Evolutionary conservation across 139 green algal species (phyloP).

Genomic region (Chlamydomonas eustigma): DNA sequence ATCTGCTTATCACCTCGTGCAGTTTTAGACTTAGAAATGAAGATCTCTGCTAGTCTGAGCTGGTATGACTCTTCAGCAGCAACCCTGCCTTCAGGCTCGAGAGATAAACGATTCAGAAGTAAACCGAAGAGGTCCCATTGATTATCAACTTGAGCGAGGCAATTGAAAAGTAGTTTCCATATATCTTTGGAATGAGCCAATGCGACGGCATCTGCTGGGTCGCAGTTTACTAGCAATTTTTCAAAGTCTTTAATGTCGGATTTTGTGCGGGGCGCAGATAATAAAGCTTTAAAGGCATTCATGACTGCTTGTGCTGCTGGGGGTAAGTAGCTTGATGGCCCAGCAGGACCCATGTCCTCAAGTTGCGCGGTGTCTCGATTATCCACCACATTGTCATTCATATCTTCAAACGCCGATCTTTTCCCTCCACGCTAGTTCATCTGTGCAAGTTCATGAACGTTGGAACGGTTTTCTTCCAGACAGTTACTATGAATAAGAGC

Average conservation of each 20-base stretch:
- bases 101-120: not conserved
- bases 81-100: not conserved
- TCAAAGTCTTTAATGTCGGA: slow-evolving; percentile 1
- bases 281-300: not conserved
- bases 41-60: not conserved
- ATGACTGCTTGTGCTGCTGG: not conserved
- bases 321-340: too few relatives aligned
- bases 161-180: not conserved
- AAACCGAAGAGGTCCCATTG: not conserved
- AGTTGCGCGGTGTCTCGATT: too few relatives aligned
- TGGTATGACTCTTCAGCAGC: not conserved
- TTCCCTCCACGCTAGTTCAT: too few relatives aligned
- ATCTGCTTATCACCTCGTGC: not conserved
- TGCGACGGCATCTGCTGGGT: not conserved
- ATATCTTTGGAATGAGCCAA: not conserved
- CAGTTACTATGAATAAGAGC: too few relatives aligned
- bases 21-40: not conserved
- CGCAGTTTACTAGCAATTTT: not conserved
- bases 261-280: not conserved
- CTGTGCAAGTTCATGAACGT: too few relatives aligned
- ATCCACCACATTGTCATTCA: too few relatives aligned
- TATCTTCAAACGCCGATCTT: too few relatives aligned
- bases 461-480: too few relatives aligned
- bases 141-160: not conserved
- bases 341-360: too few relatives aligned